These are phyloP conservation scores for Pugionium dolabratum DNA, from an alignment of 345 rosid genomes.

Conservation along the genomic window DNA sequence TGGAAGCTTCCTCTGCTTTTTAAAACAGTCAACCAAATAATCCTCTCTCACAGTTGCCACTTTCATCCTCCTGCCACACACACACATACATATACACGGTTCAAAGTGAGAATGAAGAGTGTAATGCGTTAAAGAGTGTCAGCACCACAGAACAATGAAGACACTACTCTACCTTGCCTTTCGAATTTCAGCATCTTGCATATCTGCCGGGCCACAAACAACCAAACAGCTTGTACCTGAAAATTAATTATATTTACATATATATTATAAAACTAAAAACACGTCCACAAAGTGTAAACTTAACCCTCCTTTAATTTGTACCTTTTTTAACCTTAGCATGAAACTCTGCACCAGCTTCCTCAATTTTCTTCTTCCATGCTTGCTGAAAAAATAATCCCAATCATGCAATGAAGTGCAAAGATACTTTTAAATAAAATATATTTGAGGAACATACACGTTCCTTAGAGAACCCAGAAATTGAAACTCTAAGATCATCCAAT, in stretches of 20 bases:
- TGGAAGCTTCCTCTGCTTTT: slow-evolving; percentile 76
- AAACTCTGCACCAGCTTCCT: slow-evolving; percentile 69
- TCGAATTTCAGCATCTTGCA: slow-evolving; percentile 60
- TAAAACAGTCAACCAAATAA: slow-evolving; percentile 76
- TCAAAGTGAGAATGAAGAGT: slow-evolving; percentile 14
- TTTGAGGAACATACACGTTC: slow-evolving; percentile 52
- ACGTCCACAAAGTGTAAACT: slow-evolving; percentile 17
- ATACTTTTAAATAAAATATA: background rate
- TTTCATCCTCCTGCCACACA: slow-evolving; percentile 79
- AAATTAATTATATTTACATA: slow-evolving; percentile 31
- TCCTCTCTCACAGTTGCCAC: slow-evolving; percentile 80
- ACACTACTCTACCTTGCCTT: slow-evolving; percentile 75
- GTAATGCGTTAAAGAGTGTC: slow-evolving; percentile 20
- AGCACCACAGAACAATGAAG: slow-evolving; percentile 7
- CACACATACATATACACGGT: slow-evolving; percentile 16
- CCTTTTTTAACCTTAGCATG: slow-evolving; percentile 81
- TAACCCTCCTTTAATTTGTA: slow-evolving; percentile 25
- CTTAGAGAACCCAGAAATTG: slow-evolving; percentile 60
- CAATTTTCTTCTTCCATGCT: slow-evolving; percentile 79
- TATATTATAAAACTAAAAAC: slow-evolving; percentile 10
- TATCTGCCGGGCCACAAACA: slow-evolving; percentile 58
- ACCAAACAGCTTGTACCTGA: slow-evolving; percentile 85
- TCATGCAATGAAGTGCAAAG: slow-evolving; percentile 30
- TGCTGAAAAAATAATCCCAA: slow-evolving; percentile 49
- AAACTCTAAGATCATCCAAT: slow-evolving; percentile 69